phyloP scores from a whole-genome alignment of 208 protist species.

The Vickermania ingenoplastis region DNA sequence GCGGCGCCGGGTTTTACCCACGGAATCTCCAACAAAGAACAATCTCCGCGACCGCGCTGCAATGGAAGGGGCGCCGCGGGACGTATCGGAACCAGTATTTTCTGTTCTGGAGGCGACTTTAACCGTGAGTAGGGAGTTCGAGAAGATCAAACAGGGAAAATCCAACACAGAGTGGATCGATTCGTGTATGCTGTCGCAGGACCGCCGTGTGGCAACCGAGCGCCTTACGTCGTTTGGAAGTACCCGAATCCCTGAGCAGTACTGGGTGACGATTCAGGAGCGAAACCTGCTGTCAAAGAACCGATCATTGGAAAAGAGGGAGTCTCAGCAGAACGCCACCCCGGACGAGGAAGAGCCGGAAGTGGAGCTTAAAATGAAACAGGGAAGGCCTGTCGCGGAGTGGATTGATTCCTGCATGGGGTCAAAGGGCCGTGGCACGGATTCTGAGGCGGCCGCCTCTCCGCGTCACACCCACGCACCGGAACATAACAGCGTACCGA shows the following conservation, averaged over 20 bases:
- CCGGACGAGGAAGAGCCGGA: neutral
- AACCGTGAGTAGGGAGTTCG: slow-evolving; percentile 66
- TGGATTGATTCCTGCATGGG: neutral
- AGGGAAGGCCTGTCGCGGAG: too few species aligned
- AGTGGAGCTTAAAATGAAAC: too few species aligned
- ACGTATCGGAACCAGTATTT: slow-evolving; percentile 17
- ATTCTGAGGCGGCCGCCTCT: neutral
- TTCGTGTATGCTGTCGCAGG: slow-evolving; percentile 12
- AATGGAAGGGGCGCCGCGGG: neutral
- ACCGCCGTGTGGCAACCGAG: slow-evolving; percentile 25
- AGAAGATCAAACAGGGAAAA: slow-evolving; percentile 27
- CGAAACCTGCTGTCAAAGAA: neutral
- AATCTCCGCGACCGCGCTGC: neutral
- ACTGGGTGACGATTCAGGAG: slow-evolving; percentile 48
- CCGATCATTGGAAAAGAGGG: too few species aligned
- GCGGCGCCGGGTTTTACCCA: neutral
- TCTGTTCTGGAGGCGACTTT: slow-evolving; percentile 62
- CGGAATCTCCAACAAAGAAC: neutral
- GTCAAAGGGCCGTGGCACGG: neutral
- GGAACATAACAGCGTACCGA: too few species aligned
- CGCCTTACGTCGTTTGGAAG: slow-evolving; percentile 46
- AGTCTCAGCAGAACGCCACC: too few species aligned
- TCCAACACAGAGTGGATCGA: slow-evolving; percentile 5
- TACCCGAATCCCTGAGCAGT: slow-evolving; percentile 54
- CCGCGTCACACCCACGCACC: neutral